These are phyloP conservation scores for Colletotrichum tropicale DNA, from an alignment of 2,329 filamentous ascomycete genomes.

Conservation along the genomic window DNA sequence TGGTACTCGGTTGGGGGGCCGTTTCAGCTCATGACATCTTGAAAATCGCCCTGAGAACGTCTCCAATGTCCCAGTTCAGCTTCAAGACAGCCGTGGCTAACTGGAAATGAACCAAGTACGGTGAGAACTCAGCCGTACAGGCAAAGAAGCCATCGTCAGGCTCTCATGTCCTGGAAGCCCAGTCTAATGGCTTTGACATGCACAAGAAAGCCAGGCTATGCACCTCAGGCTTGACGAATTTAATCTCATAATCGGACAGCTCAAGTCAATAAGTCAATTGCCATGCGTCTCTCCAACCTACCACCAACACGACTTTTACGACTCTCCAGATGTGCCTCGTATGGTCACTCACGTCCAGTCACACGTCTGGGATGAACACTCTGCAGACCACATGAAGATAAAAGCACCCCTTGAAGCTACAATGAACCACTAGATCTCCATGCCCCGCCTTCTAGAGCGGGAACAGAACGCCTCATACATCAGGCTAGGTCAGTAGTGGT, in stretches of 20 bases:
- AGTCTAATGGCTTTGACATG: background rate
- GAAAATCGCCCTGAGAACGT: background rate
- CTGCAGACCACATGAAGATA: background rate
- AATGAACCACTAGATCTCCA: background rate
- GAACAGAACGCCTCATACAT: background rate
- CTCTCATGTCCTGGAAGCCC: background rate
- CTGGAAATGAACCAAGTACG: background rate
- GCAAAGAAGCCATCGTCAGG: rapidly evolving
- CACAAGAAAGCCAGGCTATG: rapidly evolving
- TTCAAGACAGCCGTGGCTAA: rapidly evolving
- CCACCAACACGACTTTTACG: rapidly evolving
- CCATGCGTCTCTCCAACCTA: background rate
- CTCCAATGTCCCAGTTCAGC: rapidly evolving
- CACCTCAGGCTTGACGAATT: background rate
- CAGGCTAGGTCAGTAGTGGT: background rate
- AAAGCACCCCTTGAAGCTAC: background rate
- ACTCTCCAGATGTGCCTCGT: background rate
- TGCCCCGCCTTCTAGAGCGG: background rate
- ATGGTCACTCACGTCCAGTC: background rate
- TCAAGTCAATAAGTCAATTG: background rate
- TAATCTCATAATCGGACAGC: background rate
- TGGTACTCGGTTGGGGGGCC: rapidly evolving
- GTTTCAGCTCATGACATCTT: background rate
- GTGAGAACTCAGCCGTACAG: background rate
- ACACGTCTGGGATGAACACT: background rate